Percentiles rank a stretch among this genome's conserved stretches.
Evolutionary conservation across 371 early-diverging fungal genomes (phyloP).

Genomic region (Syncephalis fuscata): DNA sequence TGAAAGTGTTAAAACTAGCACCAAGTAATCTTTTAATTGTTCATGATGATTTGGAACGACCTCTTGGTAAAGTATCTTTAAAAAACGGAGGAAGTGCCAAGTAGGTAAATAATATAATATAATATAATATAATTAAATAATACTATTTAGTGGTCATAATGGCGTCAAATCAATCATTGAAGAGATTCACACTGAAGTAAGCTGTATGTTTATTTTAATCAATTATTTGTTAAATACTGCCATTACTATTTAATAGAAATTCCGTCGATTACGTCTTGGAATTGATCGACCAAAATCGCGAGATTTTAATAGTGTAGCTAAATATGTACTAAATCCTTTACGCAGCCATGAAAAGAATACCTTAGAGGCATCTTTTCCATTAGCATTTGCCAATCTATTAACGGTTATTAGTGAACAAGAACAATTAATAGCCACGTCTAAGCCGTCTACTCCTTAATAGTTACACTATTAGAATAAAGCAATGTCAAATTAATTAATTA

Average conservation of each 20-base stretch:
- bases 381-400: too few species aligned
- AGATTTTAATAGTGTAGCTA: conserved; percentile 24
- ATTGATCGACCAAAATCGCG: conserved; percentile 40
- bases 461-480: too few species aligned
- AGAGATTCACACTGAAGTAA: conserved; percentile 14
- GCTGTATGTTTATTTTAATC: too few species aligned
- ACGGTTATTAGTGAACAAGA: too few species aligned
- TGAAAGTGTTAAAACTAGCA: conserved; percentile 2
- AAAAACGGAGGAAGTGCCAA: conserved; percentile 32
- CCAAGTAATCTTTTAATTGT: conserved; percentile 27
- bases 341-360: conserved; percentile 19
- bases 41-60: conserved; percentile 58
- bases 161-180: conserved; percentile 49
- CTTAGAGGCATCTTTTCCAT: conserved; percentile 11
- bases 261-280: conserved; percentile 40
- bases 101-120: too few species aligned
- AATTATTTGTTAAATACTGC: too few species aligned
- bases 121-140: too few species aligned
- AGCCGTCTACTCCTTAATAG: too few species aligned
- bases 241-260: conserved; percentile 24
- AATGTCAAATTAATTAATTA: too few species aligned
- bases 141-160: conserved; percentile 36
- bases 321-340: conserved; percentile 39
- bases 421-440: too few species aligned
- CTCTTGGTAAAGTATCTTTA: conserved; percentile 33